These are phyloP conservation scores for Cochlearia excelsa DNA, from an alignment of 345 rosid genomes.

Conservation along the genomic window DNA sequence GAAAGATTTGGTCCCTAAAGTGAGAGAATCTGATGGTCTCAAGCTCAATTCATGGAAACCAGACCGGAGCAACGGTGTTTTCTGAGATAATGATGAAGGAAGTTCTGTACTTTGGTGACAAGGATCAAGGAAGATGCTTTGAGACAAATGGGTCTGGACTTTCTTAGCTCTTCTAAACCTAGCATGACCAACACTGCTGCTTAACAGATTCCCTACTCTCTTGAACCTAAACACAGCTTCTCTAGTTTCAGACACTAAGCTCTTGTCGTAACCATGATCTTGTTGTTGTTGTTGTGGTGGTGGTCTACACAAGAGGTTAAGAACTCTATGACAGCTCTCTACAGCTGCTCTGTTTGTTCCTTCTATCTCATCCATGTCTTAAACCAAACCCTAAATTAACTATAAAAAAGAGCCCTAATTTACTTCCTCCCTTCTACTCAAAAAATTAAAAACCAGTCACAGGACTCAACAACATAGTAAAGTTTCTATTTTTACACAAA, in stretches of 20 bases:
- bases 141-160: slow-evolving; percentile 47
- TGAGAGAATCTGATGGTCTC: slow-evolving; percentile 47
- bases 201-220: slow-evolving; percentile 70
- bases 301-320: slow-evolving; percentile 54
- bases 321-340: slow-evolving; percentile 80
- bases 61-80: slow-evolving; percentile 45
- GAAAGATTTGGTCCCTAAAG: slow-evolving; percentile 50
- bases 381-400: slow-evolving; percentile 14
- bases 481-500: slow-evolving; percentile 37
- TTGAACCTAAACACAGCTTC: slow-evolving; percentile 90
- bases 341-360: slow-evolving; percentile 78
- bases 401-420: slow-evolving; percentile 34
- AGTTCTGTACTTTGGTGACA: slow-evolving; percentile 36
- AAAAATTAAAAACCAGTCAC: slow-evolving; percentile 15
- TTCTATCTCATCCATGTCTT: slow-evolving; percentile 84
- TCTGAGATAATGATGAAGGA: slow-evolving; percentile 32
- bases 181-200: slow-evolving; percentile 81
- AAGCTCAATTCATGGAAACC: slow-evolving; percentile 53
- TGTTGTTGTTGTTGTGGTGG: slow-evolving; percentile 54
- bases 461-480: slow-evolving; percentile 31
- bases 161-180: slow-evolving; percentile 81
- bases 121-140: slow-evolving; percentile 49
- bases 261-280: slow-evolving; percentile 55
- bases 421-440: not conserved
- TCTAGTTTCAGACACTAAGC: slow-evolving; percentile 64